Evolutionary conservation across 1,139 yeast species (phyloP), one percentile per base, ranked within the genome.

Genomic region (Sugiyamaella castrensis): DNA sequence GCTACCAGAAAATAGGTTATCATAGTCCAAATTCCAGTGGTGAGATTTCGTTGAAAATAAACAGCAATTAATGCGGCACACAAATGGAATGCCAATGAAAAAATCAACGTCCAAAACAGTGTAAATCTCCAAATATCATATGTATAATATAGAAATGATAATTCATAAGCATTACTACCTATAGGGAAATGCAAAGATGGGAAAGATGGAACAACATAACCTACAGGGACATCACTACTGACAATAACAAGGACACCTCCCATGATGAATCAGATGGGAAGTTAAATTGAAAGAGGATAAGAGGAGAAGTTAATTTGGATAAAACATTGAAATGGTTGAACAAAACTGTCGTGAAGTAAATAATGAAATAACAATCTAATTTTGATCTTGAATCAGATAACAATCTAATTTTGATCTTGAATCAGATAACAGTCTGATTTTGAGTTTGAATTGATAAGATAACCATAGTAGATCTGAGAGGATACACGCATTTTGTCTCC

Each of bases 61-160:
- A 80, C 75, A 0, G 95, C 92, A 54, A 84, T 67, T 0, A 71
- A 40, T 0, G 94, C 95, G 0, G 92, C 84, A 1, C 79, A 70
- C 2, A 73, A 65, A 65, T 88, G 88, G 55, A 87, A 76, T 1
- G 76, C 79, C 2, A 53, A 50, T 63, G 79, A 83, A 55, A 87
- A 68, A 11, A 89, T 81, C 45, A 92, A 61, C 8, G 86, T 77
- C 98, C 98, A 92, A 57, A 70, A 75, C 6, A 87, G 73, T 0
- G 96, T 87, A 71, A 87, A 92, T 57, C 68, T 68, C 95, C 96
- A 89, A n/a, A 91, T 80, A 60, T 89, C 97, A 31, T 64, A 57
- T 1, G 82, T 71, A 59, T 81, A 79, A 68, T 87, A 91, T 10
- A 92, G 75, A 55, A 75, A 81, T 41, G 89, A 75, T 24, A 74